A percentile compares a stretch with the other conserved stretches of the same genome.
Conservation (phyloP, 306 rosid species). For the Ammopiptanthus mongolicus region DNA sequence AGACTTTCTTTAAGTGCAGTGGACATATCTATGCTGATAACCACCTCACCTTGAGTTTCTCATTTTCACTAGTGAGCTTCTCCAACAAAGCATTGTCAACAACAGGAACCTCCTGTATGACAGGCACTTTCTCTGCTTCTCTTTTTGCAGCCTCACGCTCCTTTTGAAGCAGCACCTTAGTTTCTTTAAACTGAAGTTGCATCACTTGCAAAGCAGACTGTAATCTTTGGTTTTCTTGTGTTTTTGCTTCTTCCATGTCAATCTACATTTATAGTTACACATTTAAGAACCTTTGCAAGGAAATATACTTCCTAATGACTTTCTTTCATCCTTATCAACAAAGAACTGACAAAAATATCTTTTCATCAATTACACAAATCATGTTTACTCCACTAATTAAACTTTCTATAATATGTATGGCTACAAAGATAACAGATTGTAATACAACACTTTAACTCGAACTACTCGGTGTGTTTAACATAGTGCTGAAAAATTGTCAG, state of each 20-base stretch:
- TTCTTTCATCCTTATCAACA: not conserved
- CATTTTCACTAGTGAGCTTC: conserved; percentile 81
- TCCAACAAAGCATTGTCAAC: conserved; percentile 72
- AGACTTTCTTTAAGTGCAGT: not conserved
- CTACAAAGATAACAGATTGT: not conserved
- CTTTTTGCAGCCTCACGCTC: conserved; percentile 67
- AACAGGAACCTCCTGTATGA: conserved; percentile 93
- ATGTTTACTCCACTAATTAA: not conserved
- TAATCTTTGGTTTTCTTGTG: conserved; percentile 79
- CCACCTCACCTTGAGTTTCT: conserved; percentile 84
- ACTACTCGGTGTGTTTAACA: not conserved
- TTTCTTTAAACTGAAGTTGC: conserved; percentile 82
- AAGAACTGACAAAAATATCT: not conserved
- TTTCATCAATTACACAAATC: conserved; percentile 3
- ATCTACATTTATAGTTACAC: conserved; percentile 41
- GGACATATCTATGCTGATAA: conserved; percentile 15
- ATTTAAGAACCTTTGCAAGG: conserved; percentile 21
- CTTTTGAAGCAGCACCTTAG: conserved; percentile 64
- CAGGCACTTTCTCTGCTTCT: conserved; percentile 61
- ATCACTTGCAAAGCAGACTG: conserved; percentile 82
- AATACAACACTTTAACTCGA: not conserved
- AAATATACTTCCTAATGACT: not conserved
- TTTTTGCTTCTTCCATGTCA: conserved; percentile 86
- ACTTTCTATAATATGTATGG: not conserved
- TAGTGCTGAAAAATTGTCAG: not conserved